Percentiles rank a stretch among this genome's conserved stretches.
phyloP scores from a whole-genome alignment of 495 filamentous ascomycete species.

The Bombardia bombarda region DNA sequence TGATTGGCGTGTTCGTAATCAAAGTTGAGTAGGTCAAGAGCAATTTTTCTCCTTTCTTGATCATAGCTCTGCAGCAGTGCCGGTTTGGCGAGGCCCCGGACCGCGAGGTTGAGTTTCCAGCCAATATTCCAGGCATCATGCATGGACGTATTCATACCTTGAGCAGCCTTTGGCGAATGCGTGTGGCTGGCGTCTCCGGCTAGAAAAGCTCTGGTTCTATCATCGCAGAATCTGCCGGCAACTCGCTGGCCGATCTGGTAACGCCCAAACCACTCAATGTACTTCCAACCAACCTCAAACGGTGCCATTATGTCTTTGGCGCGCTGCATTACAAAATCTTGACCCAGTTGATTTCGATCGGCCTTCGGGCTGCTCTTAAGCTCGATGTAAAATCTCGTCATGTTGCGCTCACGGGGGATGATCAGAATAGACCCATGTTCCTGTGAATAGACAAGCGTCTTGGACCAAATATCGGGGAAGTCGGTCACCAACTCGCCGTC shows the following conservation, averaged over 20 bases:
- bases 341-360: constrained; percentile 36
- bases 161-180: constrained; percentile 66
- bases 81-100: constrained; percentile 47
- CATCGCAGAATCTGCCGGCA: constrained; percentile 48
- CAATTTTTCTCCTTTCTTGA: constrained; percentile 51
- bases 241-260: constrained; percentile 63
- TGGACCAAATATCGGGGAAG: constrained; percentile 67
- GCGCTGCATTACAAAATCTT: constrained; percentile 59
- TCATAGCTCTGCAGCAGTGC: constrained; percentile 57
- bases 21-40: constrained; percentile 59
- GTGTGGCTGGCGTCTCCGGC: constrained; percentile 70
- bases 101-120: constrained; percentile 63
- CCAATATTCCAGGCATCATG: constrained; percentile 70
- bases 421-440: constrained; percentile 56
- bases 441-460: constrained; percentile 52
- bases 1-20: constrained; percentile 53
- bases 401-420: constrained; percentile 59
- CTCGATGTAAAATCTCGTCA: constrained; percentile 63
- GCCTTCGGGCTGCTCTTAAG: constrained; percentile 46
- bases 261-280: constrained; percentile 52
- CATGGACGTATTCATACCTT: constrained; percentile 75
- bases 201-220: constrained; percentile 53
- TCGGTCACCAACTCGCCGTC: constrained; percentile 59
- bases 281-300: constrained; percentile 52
- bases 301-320: constrained; percentile 57